Conservation (phyloP, 208 protist species). For the Crithidia brevicula region DNA sequence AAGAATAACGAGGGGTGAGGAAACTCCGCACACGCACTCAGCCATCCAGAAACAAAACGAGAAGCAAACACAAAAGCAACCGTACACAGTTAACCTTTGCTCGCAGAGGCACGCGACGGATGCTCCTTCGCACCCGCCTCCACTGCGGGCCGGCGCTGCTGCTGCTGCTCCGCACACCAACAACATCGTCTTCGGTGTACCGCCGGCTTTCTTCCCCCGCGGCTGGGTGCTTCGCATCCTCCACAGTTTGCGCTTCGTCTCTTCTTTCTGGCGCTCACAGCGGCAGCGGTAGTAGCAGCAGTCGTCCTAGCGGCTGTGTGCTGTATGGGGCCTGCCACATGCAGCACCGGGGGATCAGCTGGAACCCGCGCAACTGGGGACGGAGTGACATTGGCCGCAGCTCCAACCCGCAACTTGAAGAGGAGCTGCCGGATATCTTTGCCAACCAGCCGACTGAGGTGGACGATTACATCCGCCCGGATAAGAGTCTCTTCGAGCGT, state of each 20-base stretch:
- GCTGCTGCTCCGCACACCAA: neutral
- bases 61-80: too few species aligned
- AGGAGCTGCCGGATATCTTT: constrained; percentile 89
- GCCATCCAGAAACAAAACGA: too few species aligned
- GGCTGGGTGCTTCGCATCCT: too few species aligned
- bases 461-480: constrained; percentile 88
- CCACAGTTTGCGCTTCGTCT: neutral
- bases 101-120: too few species aligned
- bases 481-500: constrained; percentile 82
- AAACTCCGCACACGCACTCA: too few species aligned
- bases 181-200: too few species aligned
- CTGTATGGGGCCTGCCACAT: constrained; percentile 7
- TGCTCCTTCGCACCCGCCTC: constrained; percentile 10
- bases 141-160: neutral
- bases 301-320: too few species aligned
- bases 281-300: too few species aligned
- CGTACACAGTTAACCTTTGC: too few species aligned
- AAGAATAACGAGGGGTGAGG: too few species aligned
- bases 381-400: constrained; percentile 35
- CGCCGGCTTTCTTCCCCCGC: too few species aligned
- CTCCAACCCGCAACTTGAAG: constrained; percentile 56
- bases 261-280: neutral
- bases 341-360: constrained; percentile 58
- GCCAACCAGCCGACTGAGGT: constrained; percentile 81
- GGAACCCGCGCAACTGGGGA: constrained; percentile 68